These are phyloP conservation scores for Dactylellina drechsleri DNA, from an alignment of 2,329 filamentous ascomycete species.

Conservation along the genomic window DNA sequence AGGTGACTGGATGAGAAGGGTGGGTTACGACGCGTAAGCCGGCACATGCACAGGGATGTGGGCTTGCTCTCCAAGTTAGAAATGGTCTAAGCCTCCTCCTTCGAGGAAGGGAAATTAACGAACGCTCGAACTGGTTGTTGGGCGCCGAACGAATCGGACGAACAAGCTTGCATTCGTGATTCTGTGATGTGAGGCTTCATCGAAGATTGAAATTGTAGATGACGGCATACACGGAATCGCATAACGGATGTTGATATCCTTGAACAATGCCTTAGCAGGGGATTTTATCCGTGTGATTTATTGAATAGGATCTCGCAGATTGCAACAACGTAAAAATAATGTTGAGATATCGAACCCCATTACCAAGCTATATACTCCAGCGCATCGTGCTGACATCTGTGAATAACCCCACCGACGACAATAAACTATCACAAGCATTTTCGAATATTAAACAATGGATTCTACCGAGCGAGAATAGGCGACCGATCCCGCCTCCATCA, in stretches of 20 bases:
- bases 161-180: constrained; percentile 1
- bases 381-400: background rate
- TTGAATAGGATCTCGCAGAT: too few species aligned
- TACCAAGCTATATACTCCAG: too few species aligned
- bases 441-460: constrained; percentile 5
- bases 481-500: constrained; percentile 29
- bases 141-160: constrained; percentile 21
- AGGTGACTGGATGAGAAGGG: constrained; percentile 35
- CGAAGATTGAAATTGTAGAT: constrained; percentile 2
- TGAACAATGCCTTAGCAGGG: background rate
- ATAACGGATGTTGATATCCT: constrained; percentile 7
- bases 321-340: too few species aligned
- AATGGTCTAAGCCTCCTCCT: constrained; percentile 50
- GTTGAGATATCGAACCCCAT: too few species aligned
- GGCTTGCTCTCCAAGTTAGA: constrained; percentile 5
- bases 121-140: background rate
- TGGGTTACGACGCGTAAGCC: constrained; percentile 55
- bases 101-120: constrained; percentile 50
- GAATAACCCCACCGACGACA: background rate
- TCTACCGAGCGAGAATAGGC: constrained; percentile 48
- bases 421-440: background rate
- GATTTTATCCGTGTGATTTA: too few species aligned
- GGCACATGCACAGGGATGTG: constrained; percentile 45
- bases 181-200: constrained; percentile 21
- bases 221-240: constrained; percentile 1